These are phyloP conservation scores for Nicotiana noctiflora DNA, from an alignment of 257 asterid genomes.

Conservation along the genomic window DNA sequence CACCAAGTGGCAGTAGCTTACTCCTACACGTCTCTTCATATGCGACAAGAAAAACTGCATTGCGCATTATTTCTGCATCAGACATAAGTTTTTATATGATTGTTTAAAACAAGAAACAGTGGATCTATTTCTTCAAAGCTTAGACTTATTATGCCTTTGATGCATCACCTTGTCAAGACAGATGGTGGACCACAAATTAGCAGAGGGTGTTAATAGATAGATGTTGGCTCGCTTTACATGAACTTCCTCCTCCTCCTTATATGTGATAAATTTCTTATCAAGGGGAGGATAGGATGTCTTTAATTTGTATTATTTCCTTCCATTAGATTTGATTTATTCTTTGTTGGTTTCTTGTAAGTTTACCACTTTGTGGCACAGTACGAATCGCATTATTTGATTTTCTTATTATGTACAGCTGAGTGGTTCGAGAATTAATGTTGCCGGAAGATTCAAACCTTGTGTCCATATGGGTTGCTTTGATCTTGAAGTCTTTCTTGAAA, in stretches of 20 bases:
- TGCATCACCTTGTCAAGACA: neutral
- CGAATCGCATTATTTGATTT: neutral
- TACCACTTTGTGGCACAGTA: neutral
- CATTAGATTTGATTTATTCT: too few relatives aligned
- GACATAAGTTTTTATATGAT: neutral
- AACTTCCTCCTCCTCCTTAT: too few relatives aligned
- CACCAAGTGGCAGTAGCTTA: neutral
- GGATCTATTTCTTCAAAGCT: neutral
- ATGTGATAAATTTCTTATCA: too few relatives aligned
- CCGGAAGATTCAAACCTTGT: slow-evolving; percentile 35
- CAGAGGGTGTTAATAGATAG: neutral
- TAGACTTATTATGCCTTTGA: neutral
- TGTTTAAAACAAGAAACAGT: neutral
- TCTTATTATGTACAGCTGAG: slow-evolving; percentile 44
- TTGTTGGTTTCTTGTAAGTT: too few relatives aligned
- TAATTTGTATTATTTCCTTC: too few relatives aligned
- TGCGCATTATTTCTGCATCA: neutral
- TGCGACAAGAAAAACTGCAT: neutral
- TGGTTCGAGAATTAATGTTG: slow-evolving; percentile 70
- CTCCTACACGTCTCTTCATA: neutral
- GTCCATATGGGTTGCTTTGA: too few relatives aligned
- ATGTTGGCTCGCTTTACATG: too few relatives aligned
- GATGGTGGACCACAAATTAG: neutral
- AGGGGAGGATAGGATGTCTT: too few relatives aligned
- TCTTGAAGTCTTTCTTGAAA: too few relatives aligned